phyloP scores from a whole-genome alignment of 371 early-diverging fungal genomes.

The Dichotomocladium elegans region DNA sequence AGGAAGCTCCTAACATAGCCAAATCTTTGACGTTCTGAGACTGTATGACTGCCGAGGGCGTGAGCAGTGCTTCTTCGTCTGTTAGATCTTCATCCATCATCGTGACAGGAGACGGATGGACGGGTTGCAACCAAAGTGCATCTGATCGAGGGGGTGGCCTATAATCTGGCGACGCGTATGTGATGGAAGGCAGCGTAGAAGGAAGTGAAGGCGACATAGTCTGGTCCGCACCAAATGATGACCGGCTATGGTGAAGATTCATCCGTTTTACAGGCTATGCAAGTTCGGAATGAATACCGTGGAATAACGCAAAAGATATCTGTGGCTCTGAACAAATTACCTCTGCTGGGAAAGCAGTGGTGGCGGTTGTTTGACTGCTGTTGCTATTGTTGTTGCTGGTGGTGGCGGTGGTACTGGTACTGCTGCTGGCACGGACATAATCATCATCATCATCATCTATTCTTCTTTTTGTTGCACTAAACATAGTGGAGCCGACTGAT shows the following conservation, averaged over 20 bases:
- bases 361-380: neutral
- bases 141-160: constrained; percentile 17
- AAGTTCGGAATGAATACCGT: too few species aligned
- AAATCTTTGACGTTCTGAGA: neutral
- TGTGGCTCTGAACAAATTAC: neutral
- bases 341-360: neutral
- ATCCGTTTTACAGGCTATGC: constrained; percentile 4
- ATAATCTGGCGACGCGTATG: constrained; percentile 22
- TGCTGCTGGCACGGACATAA: neutral
- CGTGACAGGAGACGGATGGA: neutral
- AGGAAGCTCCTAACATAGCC: too few species aligned
- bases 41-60: constrained; percentile 5
- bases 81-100: constrained; percentile 12
- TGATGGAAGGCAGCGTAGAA: constrained; percentile 11
- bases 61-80: constrained; percentile 6
- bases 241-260: neutral
- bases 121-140: constrained; percentile 15
- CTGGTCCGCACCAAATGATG: neutral
- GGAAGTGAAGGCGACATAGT: too few species aligned
- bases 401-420: neutral
- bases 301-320: neutral
- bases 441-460: constrained; percentile 21
- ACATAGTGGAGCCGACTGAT: neutral
- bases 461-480: constrained; percentile 18
- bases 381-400: neutral